Percentiles rank a stretch among this genome's conserved stretches.
Evolutionary conservation across 1,284 basidiomycete species (phyloP).

Genomic region (Trichosporon ovoides): DNA sequence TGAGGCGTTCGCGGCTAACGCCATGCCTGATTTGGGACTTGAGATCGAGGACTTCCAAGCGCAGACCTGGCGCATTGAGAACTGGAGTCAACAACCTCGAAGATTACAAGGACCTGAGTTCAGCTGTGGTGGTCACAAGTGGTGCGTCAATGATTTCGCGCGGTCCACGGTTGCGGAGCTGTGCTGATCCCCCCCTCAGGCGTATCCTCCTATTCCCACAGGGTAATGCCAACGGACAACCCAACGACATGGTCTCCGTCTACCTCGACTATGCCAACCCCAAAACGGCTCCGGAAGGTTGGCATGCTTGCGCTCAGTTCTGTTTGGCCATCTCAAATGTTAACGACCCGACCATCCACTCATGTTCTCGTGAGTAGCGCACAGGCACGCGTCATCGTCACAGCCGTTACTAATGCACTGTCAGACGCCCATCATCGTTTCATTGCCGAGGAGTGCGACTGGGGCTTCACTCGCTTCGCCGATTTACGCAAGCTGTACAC

Average conservation of each 20-base stretch:
- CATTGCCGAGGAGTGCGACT: constrained; percentile 98
- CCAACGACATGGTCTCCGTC: constrained; percentile 98
- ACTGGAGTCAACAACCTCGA: constrained; percentile 92
- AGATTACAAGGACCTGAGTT: constrained; percentile 92
- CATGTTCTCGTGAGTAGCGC: constrained; percentile 72
- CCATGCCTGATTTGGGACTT: constrained; percentile 91
- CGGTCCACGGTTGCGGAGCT: not conserved
- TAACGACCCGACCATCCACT: constrained; percentile 89
- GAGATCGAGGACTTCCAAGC: constrained; percentile 93
- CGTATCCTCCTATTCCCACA: constrained; percentile 97
- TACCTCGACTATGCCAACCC: constrained; percentile 99
- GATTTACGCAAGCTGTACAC: constrained; percentile 92
- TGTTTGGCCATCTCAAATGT: constrained; percentile 97
- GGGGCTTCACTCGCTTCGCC: constrained; percentile 99
- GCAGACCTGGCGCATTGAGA: constrained; percentile 72
- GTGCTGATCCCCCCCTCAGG: constrained; percentile 54
- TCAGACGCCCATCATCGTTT: constrained; percentile 98
- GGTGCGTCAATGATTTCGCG: constrained; percentile 56
- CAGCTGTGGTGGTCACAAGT: constrained; percentile 95
- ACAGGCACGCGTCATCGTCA: not conserved
- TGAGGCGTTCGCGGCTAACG: constrained; percentile 86
- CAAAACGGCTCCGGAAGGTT: constrained; percentile 95
- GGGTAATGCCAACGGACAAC: constrained; percentile 97
- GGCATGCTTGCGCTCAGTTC: constrained; percentile 99
- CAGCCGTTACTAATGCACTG: not conserved